Evolutionary conservation across 108 stramenopile species (phyloP), one percentile per base, ranked within the genome.

Genomic region (Cyclotella baltica): DNA sequence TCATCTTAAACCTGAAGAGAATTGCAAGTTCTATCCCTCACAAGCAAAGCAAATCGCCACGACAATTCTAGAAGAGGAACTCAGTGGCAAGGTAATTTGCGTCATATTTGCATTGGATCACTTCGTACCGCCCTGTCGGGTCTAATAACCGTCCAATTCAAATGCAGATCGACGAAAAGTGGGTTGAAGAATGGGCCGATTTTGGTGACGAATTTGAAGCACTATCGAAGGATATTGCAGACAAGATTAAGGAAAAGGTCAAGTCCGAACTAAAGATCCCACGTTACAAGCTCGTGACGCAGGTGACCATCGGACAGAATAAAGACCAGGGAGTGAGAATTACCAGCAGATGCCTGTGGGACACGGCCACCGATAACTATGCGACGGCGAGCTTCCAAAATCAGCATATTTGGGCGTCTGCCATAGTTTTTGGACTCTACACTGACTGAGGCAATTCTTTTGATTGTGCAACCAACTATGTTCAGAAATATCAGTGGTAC

Each of bases 331-430:
- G 91, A 2, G 86, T 88, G 43, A 62, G 64, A 43, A 88, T 92
- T 37, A 85, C 89, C 0, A 89, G 88, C 30, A 79, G 89, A 1
- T 92, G 91, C 63, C 62, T 92, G 0, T 92, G 91, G 91, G 89
- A 92, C 52, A 85, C 87, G 0, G 50, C 83, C 0, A 90, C 88
- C 19, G 91, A 92, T 73, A 90, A 90, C 57, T 89, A 92, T 40
- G 81, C 89, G 6, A 59, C 66, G 0, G 83, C 65, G 0, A 67
- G 59, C n/a, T 87, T 73, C 77, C 70, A 72, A 35, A 89, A 89
- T 43, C 67, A 78, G 22, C 62, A 62, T 37, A 48, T 87, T 55
- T 87, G 80, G 77, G 76, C 83, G 38, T 77, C 72, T 16, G 83
- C 75, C 0, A 52, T 87, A 34, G 76, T 85, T 23, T 87, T 87